Evolutionary conservation across 441 rosid genomes (phyloP).

Genomic region (Viola pubescens): DNA sequence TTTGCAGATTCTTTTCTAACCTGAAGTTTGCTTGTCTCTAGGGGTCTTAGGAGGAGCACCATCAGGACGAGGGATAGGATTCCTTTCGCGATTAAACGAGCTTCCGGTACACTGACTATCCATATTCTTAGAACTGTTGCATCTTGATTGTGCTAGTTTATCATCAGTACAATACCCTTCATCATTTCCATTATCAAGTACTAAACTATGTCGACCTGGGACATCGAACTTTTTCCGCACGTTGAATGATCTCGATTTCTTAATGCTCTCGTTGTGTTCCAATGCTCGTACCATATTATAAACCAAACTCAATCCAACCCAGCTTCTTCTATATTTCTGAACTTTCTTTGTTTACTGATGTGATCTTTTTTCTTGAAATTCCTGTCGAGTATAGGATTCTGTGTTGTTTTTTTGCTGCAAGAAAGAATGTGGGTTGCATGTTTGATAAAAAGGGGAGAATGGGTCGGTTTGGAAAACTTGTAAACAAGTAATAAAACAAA

Average conservation of each 20-base stretch:
- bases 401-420: background rate
- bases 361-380: background rate
- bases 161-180: constrained; percentile 1
- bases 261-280: constrained; percentile 34
- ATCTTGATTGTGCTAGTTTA: background rate
- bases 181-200: constrained; percentile 25
- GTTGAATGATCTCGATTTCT: constrained; percentile 31
- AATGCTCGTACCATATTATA: constrained; percentile 51
- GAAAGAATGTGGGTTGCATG: constrained; percentile 24
- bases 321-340: background rate
- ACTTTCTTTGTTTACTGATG: background rate
- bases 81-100: constrained; percentile 24
- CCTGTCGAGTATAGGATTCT: background rate
- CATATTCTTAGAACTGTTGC: constrained; percentile 11
- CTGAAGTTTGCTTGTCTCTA: constrained; percentile 32
- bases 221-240: constrained; percentile 35
- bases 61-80: constrained; percentile 18
- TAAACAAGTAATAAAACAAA: background rate
- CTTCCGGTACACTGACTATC: constrained; percentile 22
- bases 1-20: constrained; percentile 7
- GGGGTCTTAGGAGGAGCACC: constrained; percentile 10
- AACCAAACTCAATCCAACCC: background rate
- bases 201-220: constrained; percentile 25
- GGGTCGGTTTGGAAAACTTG: background rate
- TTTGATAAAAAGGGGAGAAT: background rate